Evolutionary conservation across 441 rosid genomes (phyloP).

Genomic region (Isatis lusitanica): DNA sequence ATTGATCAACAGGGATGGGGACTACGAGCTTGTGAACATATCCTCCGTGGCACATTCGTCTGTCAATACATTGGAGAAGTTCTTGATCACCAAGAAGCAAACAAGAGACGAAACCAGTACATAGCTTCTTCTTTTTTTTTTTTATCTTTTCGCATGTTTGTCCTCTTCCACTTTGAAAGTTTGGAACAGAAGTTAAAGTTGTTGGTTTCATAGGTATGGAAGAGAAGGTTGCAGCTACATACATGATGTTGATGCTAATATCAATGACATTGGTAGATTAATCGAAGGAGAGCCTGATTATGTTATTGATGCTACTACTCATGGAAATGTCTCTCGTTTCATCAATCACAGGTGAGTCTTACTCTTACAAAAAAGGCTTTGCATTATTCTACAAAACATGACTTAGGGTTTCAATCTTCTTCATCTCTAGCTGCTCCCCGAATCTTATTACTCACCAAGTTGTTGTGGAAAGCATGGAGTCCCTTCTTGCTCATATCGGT

Average conservation of each 20-base stretch:
- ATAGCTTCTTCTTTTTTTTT: background rate
- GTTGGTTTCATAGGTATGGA: slow-evolving; percentile 55
- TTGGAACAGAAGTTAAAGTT: slow-evolving; percentile 7
- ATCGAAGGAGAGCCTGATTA: slow-evolving; percentile 60
- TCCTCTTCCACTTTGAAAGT: background rate
- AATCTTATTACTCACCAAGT: slow-evolving; percentile 87
- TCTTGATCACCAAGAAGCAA: slow-evolving; percentile 67
- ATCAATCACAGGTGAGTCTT: slow-evolving; percentile 87
- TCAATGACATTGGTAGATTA: slow-evolving; percentile 82
- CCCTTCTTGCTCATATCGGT: slow-evolving; percentile 76
- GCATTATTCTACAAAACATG: background rate
- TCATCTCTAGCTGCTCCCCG: slow-evolving; percentile 73
- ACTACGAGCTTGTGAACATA: slow-evolving; percentile 82
- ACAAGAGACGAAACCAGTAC: slow-evolving; percentile 65
- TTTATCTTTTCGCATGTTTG: background rate
- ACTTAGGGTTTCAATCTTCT: background rate
- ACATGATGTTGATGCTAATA: slow-evolving; percentile 62
- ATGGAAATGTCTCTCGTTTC: slow-evolving; percentile 88
- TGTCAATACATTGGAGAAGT: slow-evolving; percentile 91
- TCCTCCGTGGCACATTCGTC: slow-evolving; percentile 82
- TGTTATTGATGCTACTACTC: slow-evolving; percentile 76
- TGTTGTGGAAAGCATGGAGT: slow-evolving; percentile 88
- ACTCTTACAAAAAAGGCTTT: background rate
- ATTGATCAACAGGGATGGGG: slow-evolving; percentile 85
- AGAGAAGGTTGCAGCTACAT: slow-evolving; percentile 63